Conservation (phyloP, 768 basidiomycete genomes). For the Porpolomopsis calyptriformis region DNA sequence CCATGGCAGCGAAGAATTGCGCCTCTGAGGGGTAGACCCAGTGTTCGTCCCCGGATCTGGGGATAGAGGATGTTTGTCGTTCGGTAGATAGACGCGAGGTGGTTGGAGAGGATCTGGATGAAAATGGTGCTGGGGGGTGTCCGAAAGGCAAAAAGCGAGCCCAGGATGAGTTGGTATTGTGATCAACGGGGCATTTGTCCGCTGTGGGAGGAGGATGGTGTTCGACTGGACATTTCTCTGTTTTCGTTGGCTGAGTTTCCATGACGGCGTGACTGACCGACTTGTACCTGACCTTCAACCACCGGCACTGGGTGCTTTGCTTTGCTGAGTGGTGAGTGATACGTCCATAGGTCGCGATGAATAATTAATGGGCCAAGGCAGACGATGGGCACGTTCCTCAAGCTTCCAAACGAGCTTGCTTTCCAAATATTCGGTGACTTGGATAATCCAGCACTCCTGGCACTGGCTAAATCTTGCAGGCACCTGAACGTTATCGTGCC, state of each 20-base stretch:
- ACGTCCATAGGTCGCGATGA: no score
- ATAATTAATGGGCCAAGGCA: no score
- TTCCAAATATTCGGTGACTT: no score
- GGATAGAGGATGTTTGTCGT: constrained; percentile 83
- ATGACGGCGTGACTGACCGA: no score
- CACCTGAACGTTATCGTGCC: no score
- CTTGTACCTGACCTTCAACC: no score
- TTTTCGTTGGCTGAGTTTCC: not conserved
- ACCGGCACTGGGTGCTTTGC: no score
- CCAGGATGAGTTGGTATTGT: constrained; percentile 22
- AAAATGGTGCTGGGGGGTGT: not conserved
- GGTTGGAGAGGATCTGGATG: not conserved
- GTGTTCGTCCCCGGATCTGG: constrained; percentile 54
- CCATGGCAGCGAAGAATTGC: constrained; percentile 98
- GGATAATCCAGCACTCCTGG: no score
- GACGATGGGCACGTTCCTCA: no score
- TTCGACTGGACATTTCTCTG: constrained; percentile 38
- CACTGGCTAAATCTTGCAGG: no score
- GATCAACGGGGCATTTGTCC: constrained; percentile 57
- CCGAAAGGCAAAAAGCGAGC: not conserved
- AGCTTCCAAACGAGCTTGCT: no score
- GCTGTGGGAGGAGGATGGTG: constrained; percentile 21
- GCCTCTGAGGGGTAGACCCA: constrained; percentile 99
- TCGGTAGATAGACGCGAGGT: not conserved
- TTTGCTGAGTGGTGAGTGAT: no score